Evolutionary conservation across 805 yeast species (phyloP), one percentile per base, ranked within the genome.

Genomic region (Pichia eremophila): DNA sequence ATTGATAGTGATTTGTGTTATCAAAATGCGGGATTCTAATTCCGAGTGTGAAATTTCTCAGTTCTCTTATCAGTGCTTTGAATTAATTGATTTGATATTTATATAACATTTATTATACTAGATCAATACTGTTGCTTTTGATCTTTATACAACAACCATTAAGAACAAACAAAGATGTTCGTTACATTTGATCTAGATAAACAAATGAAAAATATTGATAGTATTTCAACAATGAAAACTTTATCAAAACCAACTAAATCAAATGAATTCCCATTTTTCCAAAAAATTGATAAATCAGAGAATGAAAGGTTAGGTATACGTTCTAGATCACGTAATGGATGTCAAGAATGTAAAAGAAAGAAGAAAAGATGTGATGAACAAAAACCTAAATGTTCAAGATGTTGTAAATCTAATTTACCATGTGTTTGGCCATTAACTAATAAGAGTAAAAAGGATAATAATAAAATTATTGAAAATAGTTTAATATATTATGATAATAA

Each of bases 321-420:
- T 4, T 31, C 47, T 4, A 48, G 59, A 38, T 56, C 59, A 10
- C 48, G 54, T 36, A 38, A 31, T 22, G 59, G 59, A 14, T 56
- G 59, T 41, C 28, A 32, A 9, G 54, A 50, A 22, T 56, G 59
- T 39, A 47, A 53, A 41, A 45, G 53, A 34, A 49, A 49, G 37
- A 56, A 51, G 53, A 71, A 71, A 56, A 69, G 70, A 39, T 72
- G 76, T 52, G 74, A 71, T 54, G 70, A 71, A 48, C 54, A 53
- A 4, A 65, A 63, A 50, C 76, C 76, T 3, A 54, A 60, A 8
- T 72, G 76, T 54, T 61, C 66, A 0, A 57, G 66, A 14, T 71
- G 76, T 44, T 42, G 47, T 32, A 62, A 59, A 42, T 49, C 61
- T 19, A 55, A 56, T 25, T 48, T 54, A 14, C 49, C 41, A 27